Percentiles rank a stretch among this genome's conserved stretches.
Conservation (phyloP, 306 rosid species). For the Quercus mongolica region DNA sequence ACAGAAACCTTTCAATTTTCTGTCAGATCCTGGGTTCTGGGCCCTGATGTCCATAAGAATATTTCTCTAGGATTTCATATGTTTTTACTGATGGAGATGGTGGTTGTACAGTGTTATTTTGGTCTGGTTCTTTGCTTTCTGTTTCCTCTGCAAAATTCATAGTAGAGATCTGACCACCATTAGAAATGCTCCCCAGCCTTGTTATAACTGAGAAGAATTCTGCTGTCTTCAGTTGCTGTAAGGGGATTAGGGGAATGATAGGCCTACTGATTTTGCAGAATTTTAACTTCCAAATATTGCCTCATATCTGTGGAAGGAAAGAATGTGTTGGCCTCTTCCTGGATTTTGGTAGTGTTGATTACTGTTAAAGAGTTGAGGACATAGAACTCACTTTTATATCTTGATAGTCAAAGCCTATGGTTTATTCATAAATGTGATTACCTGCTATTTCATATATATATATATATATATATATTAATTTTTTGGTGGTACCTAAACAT, state of each 20-base stretch:
- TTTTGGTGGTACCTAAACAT: not conserved
- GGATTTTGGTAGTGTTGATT: not conserved
- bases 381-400: not conserved
- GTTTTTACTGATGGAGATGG: not conserved
- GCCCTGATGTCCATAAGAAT: slow-evolving; percentile 15
- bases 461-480: not conserved
- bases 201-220: not conserved
- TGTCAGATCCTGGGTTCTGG: slow-evolving; percentile 30
- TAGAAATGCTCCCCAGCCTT: slow-evolving; percentile 2
- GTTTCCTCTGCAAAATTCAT: slow-evolving; percentile 4
- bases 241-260: not conserved
- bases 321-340: not conserved
- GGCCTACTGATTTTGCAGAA: not conserved
- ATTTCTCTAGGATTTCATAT: not conserved
- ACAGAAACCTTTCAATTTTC: slow-evolving; percentile 12
- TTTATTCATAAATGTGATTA: not conserved
- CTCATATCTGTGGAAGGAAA: not conserved
- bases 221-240: not conserved
- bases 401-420: not conserved
- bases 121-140: slow-evolving; percentile 4
- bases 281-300: not conserved
- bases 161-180: not conserved
- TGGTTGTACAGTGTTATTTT: not conserved
- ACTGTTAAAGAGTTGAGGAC: too few relatives aligned
- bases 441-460: too few relatives aligned